A percentile compares a stretch with the other conserved stretches of the same genome.
Conservation (phyloP, 805 yeast species). For the Diddensiella transvaalensis region DNA sequence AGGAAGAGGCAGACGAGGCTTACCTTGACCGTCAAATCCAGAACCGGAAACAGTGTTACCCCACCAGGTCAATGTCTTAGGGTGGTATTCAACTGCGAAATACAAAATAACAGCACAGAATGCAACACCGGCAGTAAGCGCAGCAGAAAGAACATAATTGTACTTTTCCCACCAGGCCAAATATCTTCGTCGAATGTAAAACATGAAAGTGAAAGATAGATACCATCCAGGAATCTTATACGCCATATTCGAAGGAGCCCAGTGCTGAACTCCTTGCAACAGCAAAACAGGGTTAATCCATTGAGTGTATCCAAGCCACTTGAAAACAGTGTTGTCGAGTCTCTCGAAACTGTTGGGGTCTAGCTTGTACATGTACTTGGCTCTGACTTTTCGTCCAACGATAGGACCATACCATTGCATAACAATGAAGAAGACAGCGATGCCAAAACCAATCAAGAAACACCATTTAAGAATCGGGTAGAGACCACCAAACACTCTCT, state of each 20-base stretch:
- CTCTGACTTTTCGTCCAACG: constrained; percentile 15
- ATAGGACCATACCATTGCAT: constrained; percentile 26
- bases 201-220: constrained; percentile 44
- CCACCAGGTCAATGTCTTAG: constrained; percentile 44
- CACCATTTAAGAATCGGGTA: constrained; percentile 48
- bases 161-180: constrained; percentile 53
- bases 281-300: constrained; percentile 41
- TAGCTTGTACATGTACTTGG: constrained; percentile 4
- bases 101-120: constrained; percentile 46
- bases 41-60: constrained; percentile 36
- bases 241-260: constrained; percentile 44
- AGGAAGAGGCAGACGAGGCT: constrained; percentile 15
- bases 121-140: constrained; percentile 48
- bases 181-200: constrained; percentile 40
- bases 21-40: constrained; percentile 20
- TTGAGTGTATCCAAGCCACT: constrained; percentile 2
- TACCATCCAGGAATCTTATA: constrained; percentile 41
- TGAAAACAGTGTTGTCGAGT: constrained; percentile 25
- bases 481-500: constrained; percentile 36
- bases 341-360: constrained; percentile 21
- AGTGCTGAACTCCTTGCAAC: constrained; percentile 44
- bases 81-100: constrained; percentile 39
- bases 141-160: constrained; percentile 47
- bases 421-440: constrained; percentile 23
- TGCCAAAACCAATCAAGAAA: constrained; percentile 40